phyloP scores from a whole-genome alignment of 345 rosid genomes.

The Erucastrum elatum region DNA sequence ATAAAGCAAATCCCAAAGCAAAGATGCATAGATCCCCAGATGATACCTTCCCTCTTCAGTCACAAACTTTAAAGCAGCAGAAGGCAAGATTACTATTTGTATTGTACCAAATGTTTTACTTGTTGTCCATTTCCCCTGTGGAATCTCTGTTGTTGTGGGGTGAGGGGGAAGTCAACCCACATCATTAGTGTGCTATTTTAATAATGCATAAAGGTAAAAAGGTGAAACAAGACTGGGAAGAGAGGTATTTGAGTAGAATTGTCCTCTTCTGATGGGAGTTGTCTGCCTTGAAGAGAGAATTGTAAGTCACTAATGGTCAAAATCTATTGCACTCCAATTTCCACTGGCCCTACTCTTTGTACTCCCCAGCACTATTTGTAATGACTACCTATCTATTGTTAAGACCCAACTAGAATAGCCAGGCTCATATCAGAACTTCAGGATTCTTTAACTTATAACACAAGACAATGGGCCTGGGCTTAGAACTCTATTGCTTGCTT shows the following conservation, averaged over 20 bases:
- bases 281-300: slow-evolving; percentile 37
- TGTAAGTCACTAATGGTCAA: slow-evolving; percentile 23
- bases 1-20: slow-evolving; percentile 33
- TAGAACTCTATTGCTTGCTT: slow-evolving; percentile 11
- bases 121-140: slow-evolving; percentile 25
- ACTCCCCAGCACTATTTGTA: slow-evolving; percentile 24
- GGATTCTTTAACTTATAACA: slow-evolving; percentile 16
- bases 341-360: slow-evolving; percentile 25
- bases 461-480: slow-evolving; percentile 32
- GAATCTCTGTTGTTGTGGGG: slow-evolving; percentile 37
- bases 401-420: slow-evolving; percentile 12
- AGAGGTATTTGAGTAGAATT: slow-evolving; percentile 31
- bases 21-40: slow-evolving; percentile 32
- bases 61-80: slow-evolving; percentile 14
- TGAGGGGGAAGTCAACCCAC: slow-evolving; percentile 36
- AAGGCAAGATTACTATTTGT: slow-evolving; percentile 6
- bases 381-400: slow-evolving; percentile 12
- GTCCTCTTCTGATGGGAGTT: slow-evolving; percentile 35
- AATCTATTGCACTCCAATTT: slow-evolving; percentile 32
- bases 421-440: neutral
- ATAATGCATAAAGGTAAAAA: slow-evolving; percentile 30
- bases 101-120: slow-evolving; percentile 25
- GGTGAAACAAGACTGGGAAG: slow-evolving; percentile 20
- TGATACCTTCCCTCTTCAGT: slow-evolving; percentile 16
- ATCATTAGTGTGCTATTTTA: slow-evolving; percentile 42